Percentiles rank a stretch among this genome's conserved stretches.
Evolutionary conservation across 2,329 filamentous ascomycete species (phyloP).

Genomic region (Alternaria sp.): DNA sequence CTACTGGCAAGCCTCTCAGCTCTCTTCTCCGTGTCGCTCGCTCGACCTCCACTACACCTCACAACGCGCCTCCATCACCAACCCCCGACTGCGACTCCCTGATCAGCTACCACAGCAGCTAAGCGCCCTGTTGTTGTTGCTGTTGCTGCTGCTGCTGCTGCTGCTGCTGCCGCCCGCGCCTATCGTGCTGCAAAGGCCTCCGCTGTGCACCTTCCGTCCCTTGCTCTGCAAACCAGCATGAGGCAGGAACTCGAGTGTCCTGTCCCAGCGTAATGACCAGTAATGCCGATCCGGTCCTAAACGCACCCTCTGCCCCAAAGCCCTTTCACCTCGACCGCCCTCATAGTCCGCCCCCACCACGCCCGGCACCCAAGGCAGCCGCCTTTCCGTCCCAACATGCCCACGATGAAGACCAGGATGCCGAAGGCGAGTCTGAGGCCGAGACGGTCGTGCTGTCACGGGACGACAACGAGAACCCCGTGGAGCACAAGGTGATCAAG

Average conservation of each 20-base stretch:
- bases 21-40: conserved; percentile 29
- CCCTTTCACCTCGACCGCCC: conserved; percentile 22
- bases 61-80: conserved; percentile 23
- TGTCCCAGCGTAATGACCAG: conserved; percentile 53
- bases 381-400: conserved; percentile 28
- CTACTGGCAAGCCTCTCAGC: conserved; percentile 29
- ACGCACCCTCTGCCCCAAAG: conserved; percentile 35
- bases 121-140: conserved; percentile 35
- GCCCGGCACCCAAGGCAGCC: conserved; percentile 23
- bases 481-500: conserved; percentile 53
- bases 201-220: conserved; percentile 24
- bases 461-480: conserved; percentile 53
- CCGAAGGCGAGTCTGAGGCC: conserved; percentile 58
- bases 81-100: conserved; percentile 21
- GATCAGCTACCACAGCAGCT: conserved; percentile 22
- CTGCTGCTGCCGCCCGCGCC: conserved; percentile 24
- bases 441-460: conserved; percentile 59
- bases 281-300: conserved; percentile 50
- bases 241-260: conserved; percentile 51
- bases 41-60: conserved; percentile 22
- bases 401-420: conserved; percentile 43
- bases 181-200: background rate
- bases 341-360: conserved; percentile 28
- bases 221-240: conserved; percentile 49
- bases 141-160: conserved; percentile 6